Conservation (phyloP, 1,284 basidiomycete species). For the Heterobasidion occidentale region DNA sequence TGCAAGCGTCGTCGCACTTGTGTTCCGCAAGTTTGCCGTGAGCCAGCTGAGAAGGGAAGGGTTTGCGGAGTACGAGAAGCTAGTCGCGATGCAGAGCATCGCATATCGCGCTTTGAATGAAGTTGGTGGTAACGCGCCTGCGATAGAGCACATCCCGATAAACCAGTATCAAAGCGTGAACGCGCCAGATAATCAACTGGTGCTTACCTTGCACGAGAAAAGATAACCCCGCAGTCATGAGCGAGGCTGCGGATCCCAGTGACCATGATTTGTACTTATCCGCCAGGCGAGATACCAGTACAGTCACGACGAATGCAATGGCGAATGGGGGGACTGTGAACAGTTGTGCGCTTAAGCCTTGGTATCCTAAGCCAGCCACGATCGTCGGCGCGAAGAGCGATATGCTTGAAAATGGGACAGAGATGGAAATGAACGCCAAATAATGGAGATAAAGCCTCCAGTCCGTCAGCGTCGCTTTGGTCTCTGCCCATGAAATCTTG, state of each 20-base stretch:
- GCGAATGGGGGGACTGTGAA: slow-evolving; percentile 49
- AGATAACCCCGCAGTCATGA: slow-evolving; percentile 11
- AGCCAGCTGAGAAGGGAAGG: slow-evolving; percentile 31
- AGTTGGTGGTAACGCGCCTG: slow-evolving; percentile 20
- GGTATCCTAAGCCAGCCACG: slow-evolving; percentile 34
- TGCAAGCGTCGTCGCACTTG: slow-evolving; percentile 25
- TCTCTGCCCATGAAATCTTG: slow-evolving; percentile 21
- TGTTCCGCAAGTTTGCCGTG: slow-evolving; percentile 25
- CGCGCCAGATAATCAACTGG: no score
- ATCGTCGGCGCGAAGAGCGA: slow-evolving; percentile 30
- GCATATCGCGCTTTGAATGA: slow-evolving; percentile 26
- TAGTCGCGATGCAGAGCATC: slow-evolving; percentile 25
- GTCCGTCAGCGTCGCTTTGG: slow-evolving; percentile 20
- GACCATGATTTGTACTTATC: slow-evolving; percentile 14
- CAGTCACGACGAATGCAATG: slow-evolving; percentile 26
- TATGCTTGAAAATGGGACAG: slow-evolving; percentile 25
- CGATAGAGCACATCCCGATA: not conserved
- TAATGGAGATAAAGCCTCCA: slow-evolving; percentile 24
- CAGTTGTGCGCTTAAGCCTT: slow-evolving; percentile 40
- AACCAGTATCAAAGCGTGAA: not conserved
- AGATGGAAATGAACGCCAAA: slow-evolving; percentile 23
- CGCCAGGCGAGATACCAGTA: slow-evolving; percentile 14
- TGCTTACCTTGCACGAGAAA: slow-evolving; percentile 13
- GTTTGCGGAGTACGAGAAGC: slow-evolving; percentile 27
- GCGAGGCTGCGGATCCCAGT: slow-evolving; percentile 9